A percentile compares a stretch with the other conserved stretches of the same genome.
phyloP scores from a whole-genome alignment of 2,329 filamentous ascomycete genomes.

The Penicillium sp. region DNA sequence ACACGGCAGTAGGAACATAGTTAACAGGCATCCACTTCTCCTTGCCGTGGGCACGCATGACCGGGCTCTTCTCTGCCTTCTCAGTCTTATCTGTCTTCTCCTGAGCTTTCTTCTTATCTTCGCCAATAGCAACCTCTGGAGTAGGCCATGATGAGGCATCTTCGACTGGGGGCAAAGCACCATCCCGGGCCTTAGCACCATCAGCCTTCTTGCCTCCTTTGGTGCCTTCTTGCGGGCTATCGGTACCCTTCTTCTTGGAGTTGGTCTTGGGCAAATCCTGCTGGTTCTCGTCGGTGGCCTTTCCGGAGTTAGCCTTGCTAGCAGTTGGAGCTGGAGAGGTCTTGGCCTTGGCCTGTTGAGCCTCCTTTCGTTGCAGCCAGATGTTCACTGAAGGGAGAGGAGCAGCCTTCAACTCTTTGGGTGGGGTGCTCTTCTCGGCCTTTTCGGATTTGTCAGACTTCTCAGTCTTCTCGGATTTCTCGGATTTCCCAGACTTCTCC shows the following conservation, averaged over 20 bases:
- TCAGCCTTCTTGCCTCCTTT: constrained; percentile 41
- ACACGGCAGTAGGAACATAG: constrained; percentile 80
- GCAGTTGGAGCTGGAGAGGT: constrained; percentile 28
- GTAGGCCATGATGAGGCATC: constrained; percentile 88
- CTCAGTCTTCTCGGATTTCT: constrained; percentile 56
- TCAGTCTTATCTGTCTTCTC: constrained; percentile 60
- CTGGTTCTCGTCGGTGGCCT: constrained; percentile 37
- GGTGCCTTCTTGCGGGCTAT: constrained; percentile 26
- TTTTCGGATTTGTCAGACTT: constrained; percentile 55
- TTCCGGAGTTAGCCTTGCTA: constrained; percentile 25
- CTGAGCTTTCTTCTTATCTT: constrained; percentile 70
- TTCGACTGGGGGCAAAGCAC: constrained; percentile 62
- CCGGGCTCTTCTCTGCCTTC: constrained; percentile 62
- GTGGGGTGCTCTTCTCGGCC: constrained; percentile 59
- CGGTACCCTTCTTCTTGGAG: constrained; percentile 42
- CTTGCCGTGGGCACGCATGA: constrained; percentile 63
- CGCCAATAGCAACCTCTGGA: constrained; percentile 73
- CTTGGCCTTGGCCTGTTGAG: constrained; percentile 54
- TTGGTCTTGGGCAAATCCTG: constrained; percentile 41
- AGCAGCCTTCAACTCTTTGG: constrained; percentile 71
- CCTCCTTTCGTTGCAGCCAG: constrained; percentile 78
- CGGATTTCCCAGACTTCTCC: constrained; percentile 39
- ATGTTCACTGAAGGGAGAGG: constrained; percentile 81
- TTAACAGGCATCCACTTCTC: constrained; percentile 82
- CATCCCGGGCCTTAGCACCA: constrained; percentile 44